Evolutionary conservation across 2,329 filamentous ascomycete genomes (phyloP).

Genomic region (Hymenoscyphus infarciens): DNA sequence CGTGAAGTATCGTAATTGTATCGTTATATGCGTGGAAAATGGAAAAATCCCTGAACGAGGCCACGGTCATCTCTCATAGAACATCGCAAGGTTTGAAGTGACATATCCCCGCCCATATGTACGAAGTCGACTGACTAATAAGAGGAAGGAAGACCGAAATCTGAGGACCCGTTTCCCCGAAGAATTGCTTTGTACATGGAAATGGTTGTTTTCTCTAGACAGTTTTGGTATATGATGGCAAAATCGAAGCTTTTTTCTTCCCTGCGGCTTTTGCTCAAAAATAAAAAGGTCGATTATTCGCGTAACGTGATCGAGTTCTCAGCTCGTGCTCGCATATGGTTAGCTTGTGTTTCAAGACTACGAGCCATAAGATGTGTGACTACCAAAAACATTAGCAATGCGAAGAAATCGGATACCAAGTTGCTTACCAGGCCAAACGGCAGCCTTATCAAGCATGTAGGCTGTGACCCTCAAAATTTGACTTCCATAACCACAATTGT

Average conservation of each 20-base stretch:
- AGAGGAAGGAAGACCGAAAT: neutral
- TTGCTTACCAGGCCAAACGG: constrained; percentile 83
- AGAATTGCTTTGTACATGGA: constrained; percentile 12
- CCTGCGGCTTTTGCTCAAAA: neutral
- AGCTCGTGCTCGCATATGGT: constrained; percentile 59
- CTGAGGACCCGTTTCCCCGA: neutral
- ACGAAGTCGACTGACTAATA: constrained; percentile 3
- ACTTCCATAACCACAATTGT: constrained; percentile 73
- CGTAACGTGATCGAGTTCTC: constrained; percentile 37
- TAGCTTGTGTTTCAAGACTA: constrained; percentile 61
- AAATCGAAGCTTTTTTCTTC: neutral
- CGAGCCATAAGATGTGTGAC: constrained; percentile 68
- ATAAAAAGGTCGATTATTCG: constrained; percentile 18
- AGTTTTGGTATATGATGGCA: constrained; percentile 6
- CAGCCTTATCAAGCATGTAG: constrained; percentile 81
- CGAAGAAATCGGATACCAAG: neutral
- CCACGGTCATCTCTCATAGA: constrained; percentile 4
- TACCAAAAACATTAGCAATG: constrained; percentile 36
- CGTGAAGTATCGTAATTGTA: constrained; percentile 6
- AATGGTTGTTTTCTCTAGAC: constrained; percentile 3
- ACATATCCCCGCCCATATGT: constrained; percentile 14
- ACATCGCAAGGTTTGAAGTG: constrained; percentile 3
- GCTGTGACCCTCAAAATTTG: constrained; percentile 82
- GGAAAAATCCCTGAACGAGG: neutral
- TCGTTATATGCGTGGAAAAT: constrained; percentile 7